Percentiles rank a stretch among this genome's conserved stretches.
Conservation (phyloP, 306 rosid genomes). For the Mimosa pudica region DNA sequence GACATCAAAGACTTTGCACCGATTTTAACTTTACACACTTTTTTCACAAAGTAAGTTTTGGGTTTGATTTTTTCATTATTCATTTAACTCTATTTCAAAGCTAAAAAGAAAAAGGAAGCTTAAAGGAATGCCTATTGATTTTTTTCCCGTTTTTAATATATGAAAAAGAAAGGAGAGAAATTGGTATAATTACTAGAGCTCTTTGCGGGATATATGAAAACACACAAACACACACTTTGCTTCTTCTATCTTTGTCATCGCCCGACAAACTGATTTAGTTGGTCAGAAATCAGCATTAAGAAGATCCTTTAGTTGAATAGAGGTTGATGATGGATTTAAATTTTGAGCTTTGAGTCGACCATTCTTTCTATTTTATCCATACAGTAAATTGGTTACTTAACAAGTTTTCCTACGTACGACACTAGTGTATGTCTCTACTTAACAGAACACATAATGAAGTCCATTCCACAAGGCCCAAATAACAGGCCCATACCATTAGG, state of each 20-base stretch:
- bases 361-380: background rate
- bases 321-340: background rate
- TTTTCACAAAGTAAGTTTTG: background rate
- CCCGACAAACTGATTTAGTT: background rate
- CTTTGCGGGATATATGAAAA: background rate
- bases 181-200: background rate
- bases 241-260: background rate
- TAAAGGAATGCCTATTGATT: background rate
- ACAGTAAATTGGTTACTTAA: background rate
- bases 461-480: too few relatives aligned
- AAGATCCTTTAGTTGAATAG: slow-evolving; percentile 7
- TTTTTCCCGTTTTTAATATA: background rate
- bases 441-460: too few relatives aligned
- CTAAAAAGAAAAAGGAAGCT: too few relatives aligned
- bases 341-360: background rate
- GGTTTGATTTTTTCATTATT: background rate
- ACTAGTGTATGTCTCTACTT: background rate
- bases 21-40: background rate
- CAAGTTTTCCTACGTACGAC: background rate
- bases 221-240: too few relatives aligned
- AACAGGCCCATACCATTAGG: too few relatives aligned
- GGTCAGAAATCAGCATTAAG: background rate
- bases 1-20: background rate
- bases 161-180: background rate
- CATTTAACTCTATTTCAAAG: background rate